These are phyloP conservation scores for Auxenochlorella protothecoides DNA, from an alignment of 139 green algal species.

Conservation along the genomic window DNA sequence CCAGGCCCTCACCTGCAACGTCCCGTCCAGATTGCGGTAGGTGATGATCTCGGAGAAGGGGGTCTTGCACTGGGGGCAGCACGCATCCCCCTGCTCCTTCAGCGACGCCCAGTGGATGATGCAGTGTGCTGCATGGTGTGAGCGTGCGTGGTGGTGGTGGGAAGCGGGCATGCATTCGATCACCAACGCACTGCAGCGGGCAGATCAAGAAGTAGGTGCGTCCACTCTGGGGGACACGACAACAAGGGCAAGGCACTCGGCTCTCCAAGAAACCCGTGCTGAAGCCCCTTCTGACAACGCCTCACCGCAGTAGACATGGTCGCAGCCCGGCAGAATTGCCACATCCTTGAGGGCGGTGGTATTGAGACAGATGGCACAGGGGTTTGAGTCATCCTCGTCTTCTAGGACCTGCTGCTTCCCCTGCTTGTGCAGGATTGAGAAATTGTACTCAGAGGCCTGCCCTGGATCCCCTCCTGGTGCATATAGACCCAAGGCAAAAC, in stretches of 20 bases:
- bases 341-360: constrained; percentile 45
- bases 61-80: constrained; percentile 67
- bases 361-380: constrained; percentile 69
- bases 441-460: too few relatives aligned
- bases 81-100: not conserved
- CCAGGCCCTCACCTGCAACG: constrained; percentile 19
- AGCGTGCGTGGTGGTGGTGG: not conserved
- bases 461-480: too few relatives aligned
- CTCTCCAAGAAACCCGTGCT: too few relatives aligned
- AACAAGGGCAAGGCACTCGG: too few relatives aligned
- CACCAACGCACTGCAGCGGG: too few relatives aligned
- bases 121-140: constrained; percentile 43
- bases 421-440: too few relatives aligned
- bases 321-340: constrained; percentile 65
- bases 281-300: too few relatives aligned
- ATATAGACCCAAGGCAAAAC: too few relatives aligned
- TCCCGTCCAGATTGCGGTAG: constrained; percentile 62
- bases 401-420: too few relatives aligned
- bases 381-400: not conserved
- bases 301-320: constrained; percentile 74
- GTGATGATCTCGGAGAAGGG: constrained; percentile 46
- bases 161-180: too few relatives aligned
- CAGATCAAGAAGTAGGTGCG: too few relatives aligned
- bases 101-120: constrained; percentile 64
- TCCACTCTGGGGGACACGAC: too few relatives aligned